Evolutionary conservation across 2,329 filamentous ascomycete genomes (phyloP).

Genomic region (Fusarium xyrophilum): DNA sequence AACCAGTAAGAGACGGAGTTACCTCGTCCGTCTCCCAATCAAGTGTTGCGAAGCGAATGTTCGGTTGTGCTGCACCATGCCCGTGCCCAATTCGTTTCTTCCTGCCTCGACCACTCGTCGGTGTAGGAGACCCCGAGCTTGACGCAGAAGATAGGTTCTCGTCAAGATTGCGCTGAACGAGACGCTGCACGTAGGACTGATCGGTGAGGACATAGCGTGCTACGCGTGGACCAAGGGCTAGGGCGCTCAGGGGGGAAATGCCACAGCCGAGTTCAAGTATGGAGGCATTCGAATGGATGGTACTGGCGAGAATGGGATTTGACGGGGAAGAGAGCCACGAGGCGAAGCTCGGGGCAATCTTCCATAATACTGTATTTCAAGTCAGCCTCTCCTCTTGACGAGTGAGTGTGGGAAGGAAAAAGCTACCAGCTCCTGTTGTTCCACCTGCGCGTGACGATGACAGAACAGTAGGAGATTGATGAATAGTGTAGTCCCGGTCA

Average conservation of each 20-base stretch:
- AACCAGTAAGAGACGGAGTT: slow-evolving; percentile 51
- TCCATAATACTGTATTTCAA: slow-evolving; percentile 76
- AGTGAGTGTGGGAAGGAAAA: not conserved
- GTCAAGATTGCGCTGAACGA: slow-evolving; percentile 78
- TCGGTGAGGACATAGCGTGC: slow-evolving; percentile 80
- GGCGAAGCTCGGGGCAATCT: slow-evolving; percentile 83
- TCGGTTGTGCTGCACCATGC: slow-evolving; percentile 35
- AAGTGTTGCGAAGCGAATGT: slow-evolving; percentile 66
- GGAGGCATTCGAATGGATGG: slow-evolving; percentile 60
- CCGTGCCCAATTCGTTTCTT: slow-evolving; percentile 29
- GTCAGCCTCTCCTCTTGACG: slow-evolving; percentile 3
- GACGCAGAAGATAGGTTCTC: slow-evolving; percentile 57
- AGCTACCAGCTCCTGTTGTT: slow-evolving; percentile 60
- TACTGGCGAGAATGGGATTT: slow-evolving; percentile 66
- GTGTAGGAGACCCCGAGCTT: slow-evolving; percentile 14
- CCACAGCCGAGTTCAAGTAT: slow-evolving; percentile 89
- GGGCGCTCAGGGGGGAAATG: slow-evolving; percentile 79
- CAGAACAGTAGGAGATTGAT: slow-evolving; percentile 84
- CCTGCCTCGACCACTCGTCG: slow-evolving; percentile 16
- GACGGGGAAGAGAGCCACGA: slow-evolving; percentile 72
- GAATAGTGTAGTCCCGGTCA: slow-evolving; percentile 74
- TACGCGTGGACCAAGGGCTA: slow-evolving; percentile 69
- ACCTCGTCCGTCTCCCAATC: slow-evolving; percentile 83
- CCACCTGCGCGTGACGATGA: slow-evolving; percentile 73
- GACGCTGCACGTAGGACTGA: slow-evolving; percentile 80